phyloP scores from a whole-genome alignment of 1,284 basidiomycete genomes.

The Butyriboletus appendiculatus region DNA sequence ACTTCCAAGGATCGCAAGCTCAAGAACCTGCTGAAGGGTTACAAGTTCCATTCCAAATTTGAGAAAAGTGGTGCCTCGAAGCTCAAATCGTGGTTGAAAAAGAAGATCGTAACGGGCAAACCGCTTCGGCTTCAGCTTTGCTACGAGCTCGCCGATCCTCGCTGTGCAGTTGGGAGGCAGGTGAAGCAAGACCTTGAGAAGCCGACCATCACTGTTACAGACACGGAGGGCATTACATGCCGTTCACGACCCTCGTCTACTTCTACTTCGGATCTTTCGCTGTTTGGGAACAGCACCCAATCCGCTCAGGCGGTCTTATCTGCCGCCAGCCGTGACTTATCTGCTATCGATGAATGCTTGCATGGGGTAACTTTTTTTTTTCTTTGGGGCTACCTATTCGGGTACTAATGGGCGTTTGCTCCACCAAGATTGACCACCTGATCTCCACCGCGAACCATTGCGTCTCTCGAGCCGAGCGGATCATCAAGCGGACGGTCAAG shows the following conservation, averaged over 20 bases:
- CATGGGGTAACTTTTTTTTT: constrained; percentile 27
- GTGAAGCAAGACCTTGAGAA: constrained; percentile 27
- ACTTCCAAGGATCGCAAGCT: constrained; percentile 37
- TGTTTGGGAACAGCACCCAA: constrained; percentile 33
- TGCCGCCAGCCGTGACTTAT: constrained; percentile 54
- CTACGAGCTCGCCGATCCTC: constrained; percentile 36
- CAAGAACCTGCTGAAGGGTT: constrained; percentile 40
- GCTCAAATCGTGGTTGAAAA: constrained; percentile 64
- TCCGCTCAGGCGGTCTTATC: constrained; percentile 47
- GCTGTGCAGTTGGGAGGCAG: constrained; percentile 44
- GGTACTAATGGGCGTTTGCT: constrained; percentile 13
- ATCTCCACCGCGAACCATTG: constrained; percentile 52
- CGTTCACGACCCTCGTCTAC: constrained; percentile 11
- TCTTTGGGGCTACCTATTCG: constrained; percentile 13
- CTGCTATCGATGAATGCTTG: constrained; percentile 45
- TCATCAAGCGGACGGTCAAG: constrained; percentile 51
- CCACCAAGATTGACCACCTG: constrained; percentile 51
- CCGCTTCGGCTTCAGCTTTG: constrained; percentile 39
- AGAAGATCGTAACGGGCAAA: constrained; percentile 47
- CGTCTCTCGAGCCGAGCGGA: constrained; percentile 51
- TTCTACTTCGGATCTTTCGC: constrained; percentile 9
- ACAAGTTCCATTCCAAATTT: constrained; percentile 39
- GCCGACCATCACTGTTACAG: constrained; percentile 28
- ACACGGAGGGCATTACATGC: constrained; percentile 23
- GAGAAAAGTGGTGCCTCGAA: constrained; percentile 43